Evolutionary conservation across 495 filamentous ascomycete genomes (phyloP).

Genomic region (Daldinia decipiens): DNA sequence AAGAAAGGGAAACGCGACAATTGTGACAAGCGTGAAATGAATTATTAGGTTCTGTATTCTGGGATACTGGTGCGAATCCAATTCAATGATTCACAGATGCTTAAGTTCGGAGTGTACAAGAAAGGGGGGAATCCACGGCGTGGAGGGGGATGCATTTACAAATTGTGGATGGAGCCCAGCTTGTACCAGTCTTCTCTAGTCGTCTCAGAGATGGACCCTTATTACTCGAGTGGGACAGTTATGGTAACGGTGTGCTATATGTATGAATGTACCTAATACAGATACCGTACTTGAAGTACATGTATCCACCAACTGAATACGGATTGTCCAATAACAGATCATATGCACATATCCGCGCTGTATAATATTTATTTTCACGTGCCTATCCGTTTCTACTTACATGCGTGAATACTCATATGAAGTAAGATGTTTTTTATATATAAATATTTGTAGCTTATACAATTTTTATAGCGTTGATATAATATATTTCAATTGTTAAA

Average conservation of each 20-base stretch:
- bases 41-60: neutral
- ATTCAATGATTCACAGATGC: constrained; percentile 7
- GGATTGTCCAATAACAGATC: neutral
- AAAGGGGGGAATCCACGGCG: constrained; percentile 12
- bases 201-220: constrained; percentile 26
- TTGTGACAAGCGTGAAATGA: neutral
- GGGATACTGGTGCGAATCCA: neutral
- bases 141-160: constrained; percentile 22
- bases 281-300: constrained; percentile 4
- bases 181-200: constrained; percentile 2
- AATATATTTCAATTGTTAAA: neutral
- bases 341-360: constrained; percentile 3
- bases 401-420: neutral
- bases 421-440: neutral
- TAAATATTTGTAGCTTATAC: neutral
- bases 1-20: neutral
- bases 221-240: constrained; percentile 14
- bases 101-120: constrained; percentile 16
- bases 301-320: constrained; percentile 6
- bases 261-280: constrained; percentile 7
- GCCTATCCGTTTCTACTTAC: neutral
- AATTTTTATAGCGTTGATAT: neutral
- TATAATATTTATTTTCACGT: neutral
- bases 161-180: constrained; percentile 17
- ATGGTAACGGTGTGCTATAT: neutral